Evolutionary conservation across 768 basidiomycete species (phyloP).

Genomic region (Tremella fuciformis): DNA sequence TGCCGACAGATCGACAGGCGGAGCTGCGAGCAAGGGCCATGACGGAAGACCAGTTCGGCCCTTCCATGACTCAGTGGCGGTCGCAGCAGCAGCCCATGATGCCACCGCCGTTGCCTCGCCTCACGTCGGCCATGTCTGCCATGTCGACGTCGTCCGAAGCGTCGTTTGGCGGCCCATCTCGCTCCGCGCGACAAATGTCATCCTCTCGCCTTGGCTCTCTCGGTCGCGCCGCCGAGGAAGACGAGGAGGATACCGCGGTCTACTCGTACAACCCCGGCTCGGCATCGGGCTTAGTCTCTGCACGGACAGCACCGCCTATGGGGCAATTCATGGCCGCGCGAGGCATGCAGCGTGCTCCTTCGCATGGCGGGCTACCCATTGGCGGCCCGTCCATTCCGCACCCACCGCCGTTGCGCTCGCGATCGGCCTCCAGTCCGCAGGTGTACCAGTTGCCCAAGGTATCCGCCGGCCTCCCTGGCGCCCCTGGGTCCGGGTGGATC

Average conservation of each 20-base stretch:
- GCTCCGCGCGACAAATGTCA: conserved; percentile 15
- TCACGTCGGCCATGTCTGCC: conserved; percentile 42
- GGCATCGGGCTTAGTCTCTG: neutral
- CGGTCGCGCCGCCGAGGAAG: conserved; percentile 31
- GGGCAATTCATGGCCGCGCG: conserved; percentile 24
- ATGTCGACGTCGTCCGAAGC: conserved; percentile 42
- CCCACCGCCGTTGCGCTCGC: conserved; percentile 50
- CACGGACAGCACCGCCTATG: neutral
- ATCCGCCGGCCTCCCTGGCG: conserved; percentile 2
- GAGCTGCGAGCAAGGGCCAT: conserved; percentile 62
- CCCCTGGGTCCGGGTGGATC: conserved; percentile 7
- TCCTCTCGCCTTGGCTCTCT: conserved; percentile 21
- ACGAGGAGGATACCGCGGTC: conserved; percentile 24
- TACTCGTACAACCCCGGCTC: neutral
- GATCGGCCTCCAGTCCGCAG: conserved; percentile 54
- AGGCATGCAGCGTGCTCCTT: conserved; percentile 36
- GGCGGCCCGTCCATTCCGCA: conserved; percentile 13
- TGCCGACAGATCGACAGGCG: conserved; percentile 62
- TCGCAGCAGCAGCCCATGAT: conserved; percentile 54
- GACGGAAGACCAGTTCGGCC: conserved; percentile 67
- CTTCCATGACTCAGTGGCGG: conserved; percentile 66
- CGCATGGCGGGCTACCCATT: conserved; percentile 25
- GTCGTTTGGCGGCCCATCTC: conserved; percentile 25
- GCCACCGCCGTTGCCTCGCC: conserved; percentile 45
- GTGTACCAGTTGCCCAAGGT: conserved; percentile 49